A percentile compares a stretch with the other conserved stretches of the same genome.
These are phyloP conservation scores for Cystobasidium pallidum DNA, from an alignment of 1,284 basidiomycete species.

Conservation along the genomic window DNA sequence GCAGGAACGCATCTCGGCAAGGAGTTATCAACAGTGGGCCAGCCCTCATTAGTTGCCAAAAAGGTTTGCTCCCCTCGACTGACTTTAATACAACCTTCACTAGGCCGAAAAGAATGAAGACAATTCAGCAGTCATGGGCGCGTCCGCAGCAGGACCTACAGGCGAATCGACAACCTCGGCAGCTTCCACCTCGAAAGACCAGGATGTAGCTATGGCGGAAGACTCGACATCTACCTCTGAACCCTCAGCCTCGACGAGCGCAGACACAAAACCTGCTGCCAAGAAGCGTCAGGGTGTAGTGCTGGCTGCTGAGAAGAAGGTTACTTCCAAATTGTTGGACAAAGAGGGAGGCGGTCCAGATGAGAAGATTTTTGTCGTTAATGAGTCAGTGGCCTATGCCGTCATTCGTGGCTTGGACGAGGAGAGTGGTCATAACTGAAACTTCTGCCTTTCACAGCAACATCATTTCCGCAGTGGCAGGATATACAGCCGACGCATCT, in stretches of 20 bases:
- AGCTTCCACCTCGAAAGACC: constrained; percentile 28
- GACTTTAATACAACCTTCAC: constrained; percentile 15
- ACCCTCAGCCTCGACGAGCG: constrained; percentile 18
- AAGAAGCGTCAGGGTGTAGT: constrained; percentile 70
- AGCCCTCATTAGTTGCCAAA: too few species aligned
- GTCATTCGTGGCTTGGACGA: neutral
- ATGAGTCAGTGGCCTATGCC: constrained; percentile 61
- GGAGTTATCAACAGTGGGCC: constrained; percentile 31
- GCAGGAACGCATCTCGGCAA: constrained; percentile 47
- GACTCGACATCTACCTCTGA: constrained; percentile 46
- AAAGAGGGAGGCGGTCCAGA: constrained; percentile 91
- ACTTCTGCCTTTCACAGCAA: constrained; percentile 66
- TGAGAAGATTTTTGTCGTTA: constrained; percentile 96
- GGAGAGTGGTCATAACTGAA: constrained; percentile 19
- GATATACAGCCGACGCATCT: constrained; percentile 95
- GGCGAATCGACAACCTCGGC: constrained; percentile 23
- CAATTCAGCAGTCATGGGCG: constrained; percentile 39
- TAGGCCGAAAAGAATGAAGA: constrained; percentile 47
- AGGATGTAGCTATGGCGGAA: constrained; percentile 50
- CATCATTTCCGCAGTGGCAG: constrained; percentile 91
- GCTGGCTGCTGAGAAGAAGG: constrained; percentile 98
- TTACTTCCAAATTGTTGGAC: constrained; percentile 95
- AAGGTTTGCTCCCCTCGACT: constrained; percentile 24
- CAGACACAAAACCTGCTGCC: constrained; percentile 47
- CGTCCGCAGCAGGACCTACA: constrained; percentile 36